Evolutionary conservation across 202 grass and related monocot species (phyloP), one percentile per base, ranked within the genome.

Genomic region (Setaria viridis): DNA sequence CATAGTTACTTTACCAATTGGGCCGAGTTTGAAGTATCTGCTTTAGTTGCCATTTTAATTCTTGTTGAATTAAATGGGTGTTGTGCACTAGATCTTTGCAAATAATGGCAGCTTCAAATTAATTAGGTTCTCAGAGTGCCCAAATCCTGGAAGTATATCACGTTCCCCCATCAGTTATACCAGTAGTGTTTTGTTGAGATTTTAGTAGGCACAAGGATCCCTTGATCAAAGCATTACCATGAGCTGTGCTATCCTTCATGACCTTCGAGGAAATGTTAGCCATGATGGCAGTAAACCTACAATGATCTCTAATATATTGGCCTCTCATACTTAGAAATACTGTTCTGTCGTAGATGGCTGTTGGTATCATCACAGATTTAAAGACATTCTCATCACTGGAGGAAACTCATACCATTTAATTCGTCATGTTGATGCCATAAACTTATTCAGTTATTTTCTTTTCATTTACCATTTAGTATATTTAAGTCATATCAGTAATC

Each of bases 281-380:
- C 80, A 70, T 77, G 54, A 64, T 70, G 46, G 34, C 33, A 47
- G 72, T 80, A 80, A 74, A 71, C 10, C 54, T 69, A 34, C 62
- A 80, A 57, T 1, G 20, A 21, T 30, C 35, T 55, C 15, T 69
- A 35, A 14, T 35, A 16, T 66, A 16, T 25, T 73, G 15, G 30
- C 30, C 30, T 54, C 0, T 35, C 64, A 47, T 70, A 47, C 82
- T 78, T 35, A 77, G 48, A 33, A 48, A 35, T 43, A 33, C 10
- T 67, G 77, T 39, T 45, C 0, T 70, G 68, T 41, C 56, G 29
- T 50, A 17, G 7, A 72, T 80, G 21, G 19, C 15, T 74, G 25
- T 80, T 84, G 37, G 17, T 70, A 41, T 16, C 16, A 58, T 74
- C 21, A 79, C 53, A 69, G 37, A 56, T 64, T 51, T 25, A 70